phyloP scores from a whole-genome alignment of 768 basidiomycete genomes.

The Pleurotus tuber-regium region DNA sequence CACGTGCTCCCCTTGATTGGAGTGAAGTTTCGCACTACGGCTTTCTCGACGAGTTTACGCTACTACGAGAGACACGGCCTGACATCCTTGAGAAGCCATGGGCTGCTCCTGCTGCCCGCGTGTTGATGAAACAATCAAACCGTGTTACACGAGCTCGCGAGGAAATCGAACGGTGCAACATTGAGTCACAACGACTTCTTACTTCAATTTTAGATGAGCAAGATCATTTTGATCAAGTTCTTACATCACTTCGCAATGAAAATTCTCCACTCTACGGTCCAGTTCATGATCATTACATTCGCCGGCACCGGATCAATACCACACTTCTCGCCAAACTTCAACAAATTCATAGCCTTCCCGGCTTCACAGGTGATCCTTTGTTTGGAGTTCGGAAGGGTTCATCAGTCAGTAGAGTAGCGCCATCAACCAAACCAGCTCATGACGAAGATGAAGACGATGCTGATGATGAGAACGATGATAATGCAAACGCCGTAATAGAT shows the following conservation, averaged over 20 bases:
- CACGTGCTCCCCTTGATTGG: conserved; percentile 23
- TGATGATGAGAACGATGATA: no score
- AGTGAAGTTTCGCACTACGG: conserved; percentile 20
- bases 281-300: conserved; percentile 3
- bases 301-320: conserved; percentile 1
- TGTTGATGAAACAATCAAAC: conserved; percentile 19
- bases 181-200: conserved; percentile 19
- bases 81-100: conserved; percentile 25
- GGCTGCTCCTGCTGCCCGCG: conserved; percentile 19
- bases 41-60: conserved; percentile 16
- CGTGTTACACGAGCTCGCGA: conserved; percentile 18
- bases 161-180: conserved; percentile 18
- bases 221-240: no score
- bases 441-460: no score
- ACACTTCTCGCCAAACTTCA: conserved; percentile 1
- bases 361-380: conserved; percentile 4
- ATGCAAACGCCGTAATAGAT: no score
- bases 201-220: conserved; percentile 12
- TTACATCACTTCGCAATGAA: not conserved
- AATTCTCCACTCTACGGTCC: not conserved
- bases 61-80: conserved; percentile 22
- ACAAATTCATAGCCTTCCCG: conserved; percentile 3
- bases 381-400: conserved; percentile 4
- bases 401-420: no score
- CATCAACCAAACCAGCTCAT: no score